phyloP scores from a whole-genome alignment of 345 rosid species.

The Odontarrhena argentea region DNA sequence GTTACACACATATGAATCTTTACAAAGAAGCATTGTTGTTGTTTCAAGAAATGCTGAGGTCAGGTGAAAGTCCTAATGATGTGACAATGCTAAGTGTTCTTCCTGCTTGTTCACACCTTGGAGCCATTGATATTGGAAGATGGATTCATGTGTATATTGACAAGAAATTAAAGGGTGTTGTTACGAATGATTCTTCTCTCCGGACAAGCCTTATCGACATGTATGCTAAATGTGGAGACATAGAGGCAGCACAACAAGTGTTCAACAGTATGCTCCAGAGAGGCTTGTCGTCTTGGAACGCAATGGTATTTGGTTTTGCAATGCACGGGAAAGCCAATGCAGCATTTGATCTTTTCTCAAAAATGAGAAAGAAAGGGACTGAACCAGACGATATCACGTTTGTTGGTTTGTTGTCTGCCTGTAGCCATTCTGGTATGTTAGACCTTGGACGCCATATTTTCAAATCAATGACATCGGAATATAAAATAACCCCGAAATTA shows the following conservation, averaged over 20 bases:
- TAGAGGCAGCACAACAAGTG: slow-evolving; percentile 53
- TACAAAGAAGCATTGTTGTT: slow-evolving; percentile 57
- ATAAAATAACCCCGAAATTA: slow-evolving; percentile 57
- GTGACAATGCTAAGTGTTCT: slow-evolving; percentile 56
- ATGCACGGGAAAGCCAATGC: slow-evolving; percentile 59
- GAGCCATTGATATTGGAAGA: slow-evolving; percentile 63
- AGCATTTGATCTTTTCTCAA: slow-evolving; percentile 53
- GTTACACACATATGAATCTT: slow-evolving; percentile 47
- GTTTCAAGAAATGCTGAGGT: slow-evolving; percentile 55
- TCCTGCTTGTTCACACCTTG: slow-evolving; percentile 65
- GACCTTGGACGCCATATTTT: slow-evolving; percentile 61
- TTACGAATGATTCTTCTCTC: slow-evolving; percentile 40
- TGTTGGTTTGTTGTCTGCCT: slow-evolving; percentile 71
- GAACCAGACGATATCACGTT: slow-evolving; percentile 71
- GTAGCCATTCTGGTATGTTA: slow-evolving; percentile 66
- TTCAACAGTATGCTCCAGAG: slow-evolving; percentile 44
- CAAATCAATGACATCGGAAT: slow-evolving; percentile 54
- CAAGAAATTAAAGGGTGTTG: slow-evolving; percentile 41
- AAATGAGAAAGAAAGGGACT: slow-evolving; percentile 53
- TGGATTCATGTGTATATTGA: slow-evolving; percentile 67
- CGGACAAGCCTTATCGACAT: slow-evolving; percentile 64
- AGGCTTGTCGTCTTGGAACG: slow-evolving; percentile 63
- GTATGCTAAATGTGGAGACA: slow-evolving; percentile 67
- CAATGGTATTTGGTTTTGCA: slow-evolving; percentile 72
- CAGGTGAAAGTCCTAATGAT: slow-evolving; percentile 54